Evolutionary conservation across 139 green algal genomes (phyloP).

Genomic region (Eudorina sp.): DNA sequence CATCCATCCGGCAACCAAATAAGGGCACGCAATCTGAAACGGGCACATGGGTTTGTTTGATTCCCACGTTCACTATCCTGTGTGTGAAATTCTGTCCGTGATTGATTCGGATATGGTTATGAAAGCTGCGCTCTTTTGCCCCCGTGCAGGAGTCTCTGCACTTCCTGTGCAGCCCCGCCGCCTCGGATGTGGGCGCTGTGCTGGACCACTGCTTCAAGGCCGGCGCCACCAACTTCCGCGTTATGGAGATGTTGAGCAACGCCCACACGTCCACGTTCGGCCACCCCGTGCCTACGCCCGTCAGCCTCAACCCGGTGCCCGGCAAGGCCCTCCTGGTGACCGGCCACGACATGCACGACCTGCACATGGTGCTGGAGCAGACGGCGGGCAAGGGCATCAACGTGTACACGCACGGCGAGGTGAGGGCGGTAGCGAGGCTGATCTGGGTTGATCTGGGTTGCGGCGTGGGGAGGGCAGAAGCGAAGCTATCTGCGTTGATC

Average conservation of each 20-base stretch:
- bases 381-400: constrained; percentile 81
- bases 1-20: too few species aligned
- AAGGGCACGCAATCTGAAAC: too few species aligned
- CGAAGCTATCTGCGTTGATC: too few species aligned
- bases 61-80: too few species aligned
- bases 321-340: constrained; percentile 84
- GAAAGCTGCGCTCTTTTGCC: too few species aligned
- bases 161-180: constrained; percentile 56
- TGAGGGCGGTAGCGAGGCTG: not conserved
- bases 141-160: constrained; percentile 48
- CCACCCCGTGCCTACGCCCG: constrained; percentile 66
- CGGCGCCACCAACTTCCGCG: constrained; percentile 69
- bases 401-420: constrained; percentile 81
- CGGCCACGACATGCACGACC: constrained; percentile 86
- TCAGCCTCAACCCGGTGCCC: constrained; percentile 67
- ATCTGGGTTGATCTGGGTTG: not conserved
- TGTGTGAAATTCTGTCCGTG: too few species aligned
- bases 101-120: too few species aligned
- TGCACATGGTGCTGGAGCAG: constrained; percentile 75
- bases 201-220: constrained; percentile 66
- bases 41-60: too few species aligned
- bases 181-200: constrained; percentile 54
- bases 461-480: not conserved
- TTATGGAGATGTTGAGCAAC: constrained; percentile 73
- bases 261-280: constrained; percentile 77